Evolutionary conservation across 1,284 basidiomycete species (phyloP).

Genomic region (Puccinia polysora): DNA sequence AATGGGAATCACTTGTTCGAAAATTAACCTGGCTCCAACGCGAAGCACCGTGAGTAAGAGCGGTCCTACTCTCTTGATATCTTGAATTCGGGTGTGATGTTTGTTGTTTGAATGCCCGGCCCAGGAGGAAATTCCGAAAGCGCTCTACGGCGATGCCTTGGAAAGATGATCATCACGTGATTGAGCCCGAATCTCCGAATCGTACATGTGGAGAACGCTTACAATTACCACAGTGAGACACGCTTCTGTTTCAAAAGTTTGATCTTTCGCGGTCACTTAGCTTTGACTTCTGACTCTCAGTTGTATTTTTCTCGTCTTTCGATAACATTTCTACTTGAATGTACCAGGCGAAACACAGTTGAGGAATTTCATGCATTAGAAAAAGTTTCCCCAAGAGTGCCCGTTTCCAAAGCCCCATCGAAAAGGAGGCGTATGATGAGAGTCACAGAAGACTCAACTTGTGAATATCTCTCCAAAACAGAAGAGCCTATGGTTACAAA

Average conservation of each 20-base stretch:
- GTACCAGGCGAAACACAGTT: not conserved
- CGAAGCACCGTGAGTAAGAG: conserved; percentile 14
- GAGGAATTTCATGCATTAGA: not conserved
- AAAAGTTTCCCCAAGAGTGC: not conserved
- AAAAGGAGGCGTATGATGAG: conserved; percentile 13
- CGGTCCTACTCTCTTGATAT: not conserved
- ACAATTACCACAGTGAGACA: not conserved
- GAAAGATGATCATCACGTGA: conserved; percentile 6
- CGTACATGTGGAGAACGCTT: not conserved
- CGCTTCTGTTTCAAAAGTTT: too few species aligned
- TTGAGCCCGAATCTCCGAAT: not conserved
- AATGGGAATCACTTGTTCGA: conserved; percentile 18
- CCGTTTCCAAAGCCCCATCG: not conserved
- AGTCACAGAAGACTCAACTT: not conserved
- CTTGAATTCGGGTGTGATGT: not conserved
- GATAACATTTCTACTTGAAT: too few species aligned
- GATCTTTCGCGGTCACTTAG: too few species aligned
- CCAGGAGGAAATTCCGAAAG: conserved; percentile 24
- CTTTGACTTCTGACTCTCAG: too few species aligned
- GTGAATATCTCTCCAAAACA: not conserved
- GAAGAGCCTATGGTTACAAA: not conserved
- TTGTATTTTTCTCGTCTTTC: too few species aligned
- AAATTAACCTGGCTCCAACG: conserved; percentile 22
- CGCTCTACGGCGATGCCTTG: conserved; percentile 26
- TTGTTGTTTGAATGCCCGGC: not conserved